Evolutionary conservation across 73 alveolate genomes (phyloP).

Genomic region (Diophrys sp.): DNA sequence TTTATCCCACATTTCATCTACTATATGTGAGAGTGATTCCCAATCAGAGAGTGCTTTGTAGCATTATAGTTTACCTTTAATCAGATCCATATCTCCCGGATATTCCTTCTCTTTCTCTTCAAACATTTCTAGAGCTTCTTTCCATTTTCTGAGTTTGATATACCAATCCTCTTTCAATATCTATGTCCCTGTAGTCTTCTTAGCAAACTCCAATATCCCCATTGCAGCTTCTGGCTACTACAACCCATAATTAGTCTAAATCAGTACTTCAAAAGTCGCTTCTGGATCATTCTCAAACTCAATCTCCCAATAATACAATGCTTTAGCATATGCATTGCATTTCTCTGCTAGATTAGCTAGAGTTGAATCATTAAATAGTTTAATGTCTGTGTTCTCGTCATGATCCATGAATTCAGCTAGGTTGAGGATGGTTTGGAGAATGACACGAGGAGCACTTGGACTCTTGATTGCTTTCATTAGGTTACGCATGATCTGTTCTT

Average conservation of each 20-base stretch:
- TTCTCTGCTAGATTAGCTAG: constrained; percentile 93
- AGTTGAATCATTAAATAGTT: constrained; percentile 80
- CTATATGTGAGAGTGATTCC: constrained; percentile 80
- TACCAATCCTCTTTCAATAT: constrained; percentile 84
- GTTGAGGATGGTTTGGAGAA: constrained; percentile 87
- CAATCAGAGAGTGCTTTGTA: constrained; percentile 94
- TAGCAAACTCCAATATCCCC: constrained; percentile 88
- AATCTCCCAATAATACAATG: constrained; percentile 92
- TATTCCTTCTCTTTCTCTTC: constrained; percentile 69
- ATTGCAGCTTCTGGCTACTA: constrained; percentile 96
- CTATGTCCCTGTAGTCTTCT: constrained; percentile 57
- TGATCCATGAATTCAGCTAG: constrained; percentile 95
- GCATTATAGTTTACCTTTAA: constrained; percentile 87
- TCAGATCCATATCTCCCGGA: constrained; percentile 60
- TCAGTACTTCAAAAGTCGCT: constrained; percentile 71
- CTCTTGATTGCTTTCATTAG: constrained; percentile 74
- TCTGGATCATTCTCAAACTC: constrained; percentile 85
- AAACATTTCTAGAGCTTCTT: constrained; percentile 84
- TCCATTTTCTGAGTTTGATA: constrained; percentile 92
- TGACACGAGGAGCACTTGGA: constrained; percentile 75
- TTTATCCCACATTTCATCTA: constrained; percentile 73
- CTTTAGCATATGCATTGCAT: constrained; percentile 98
- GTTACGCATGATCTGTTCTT: constrained; percentile 65
- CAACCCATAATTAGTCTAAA: constrained; percentile 82
- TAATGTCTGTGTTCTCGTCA: constrained; percentile 85